Evolutionary conservation across 2,329 filamentous ascomycete species (phyloP), one percentile per base, ranked within the genome.

Genomic region (Hypoxylon sp.): DNA sequence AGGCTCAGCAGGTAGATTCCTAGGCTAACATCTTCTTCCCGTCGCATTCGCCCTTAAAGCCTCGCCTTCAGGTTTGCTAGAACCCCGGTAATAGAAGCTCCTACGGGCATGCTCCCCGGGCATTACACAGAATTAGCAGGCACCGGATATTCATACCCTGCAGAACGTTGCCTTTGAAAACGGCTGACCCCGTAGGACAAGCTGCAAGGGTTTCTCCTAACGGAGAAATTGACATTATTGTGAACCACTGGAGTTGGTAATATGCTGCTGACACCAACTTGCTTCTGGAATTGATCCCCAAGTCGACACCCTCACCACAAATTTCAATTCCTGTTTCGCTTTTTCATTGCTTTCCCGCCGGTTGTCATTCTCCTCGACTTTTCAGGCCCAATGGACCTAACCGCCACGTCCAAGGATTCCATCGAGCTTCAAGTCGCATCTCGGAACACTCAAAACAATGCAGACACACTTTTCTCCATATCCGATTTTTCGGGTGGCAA

Each of bases 381-480:
- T n/a, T 12, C 32, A n/a, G 22, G 2, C 20, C 24, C 14, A 48
- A 62, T 62, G 59, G 59, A 55, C 30, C 22, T 61, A 36, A 18
- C 40, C 28, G 30, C 16, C 12, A 57, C 26, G 14, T 52, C 56
- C 0, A 65, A 61, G 20, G 57, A 45, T 28, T 55, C 58, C n/a
- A 53, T 65, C 33, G 62, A 65, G 58, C 62, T 65, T 26, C 59
- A 60, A 22, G 40, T 44, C 20, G 46, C 55, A 12, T 33, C 42
- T 32, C 33, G 20, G 9, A 16, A 46, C 2, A 51, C 42, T 24
- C 33, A 22, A 11, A 16, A 42, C 9, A 51, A 51, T 48, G 36
- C n/a, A 33, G 53, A 48, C 40, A 22, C 36, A 1, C 38, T 50
- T 18, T 24, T 64, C 16, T 38, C 44, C 33, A 14, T 64, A 24